phyloP scores from a whole-genome alignment of 73 alveolate species.

The Paraurostyla sp. region DNA sequence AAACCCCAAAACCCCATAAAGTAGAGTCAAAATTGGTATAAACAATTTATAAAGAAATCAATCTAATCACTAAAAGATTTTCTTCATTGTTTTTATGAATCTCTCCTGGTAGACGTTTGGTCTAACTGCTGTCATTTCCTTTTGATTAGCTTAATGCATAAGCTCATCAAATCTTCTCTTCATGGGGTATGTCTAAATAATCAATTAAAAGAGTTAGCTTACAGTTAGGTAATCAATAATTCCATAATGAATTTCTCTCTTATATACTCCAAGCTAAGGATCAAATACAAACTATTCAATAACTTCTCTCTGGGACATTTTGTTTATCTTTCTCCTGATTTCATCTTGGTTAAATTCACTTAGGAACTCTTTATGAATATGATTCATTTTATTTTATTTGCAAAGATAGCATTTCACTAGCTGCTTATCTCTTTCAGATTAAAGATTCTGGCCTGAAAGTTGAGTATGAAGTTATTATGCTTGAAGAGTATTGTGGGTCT shows the following conservation, averaged over 20 bases:
- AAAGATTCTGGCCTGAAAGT: background rate
- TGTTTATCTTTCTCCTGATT: constrained; percentile 1
- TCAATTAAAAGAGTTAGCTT: background rate
- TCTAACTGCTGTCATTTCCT: constrained; percentile 1
- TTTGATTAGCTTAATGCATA: background rate
- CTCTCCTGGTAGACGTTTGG: constrained; percentile 58
- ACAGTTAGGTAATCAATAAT: constrained; percentile 69
- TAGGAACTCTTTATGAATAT: background rate
- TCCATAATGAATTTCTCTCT: constrained; percentile 73
- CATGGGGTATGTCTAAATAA: constrained; percentile 46
- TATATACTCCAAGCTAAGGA: constrained; percentile 59
- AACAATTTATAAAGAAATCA: too few relatives aligned
- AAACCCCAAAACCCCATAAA: too few relatives aligned
- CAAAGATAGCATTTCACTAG: constrained; percentile 22
- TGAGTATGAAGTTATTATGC: too few relatives aligned
- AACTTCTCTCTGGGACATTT: constrained; percentile 52
- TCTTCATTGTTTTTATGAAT: constrained; percentile 46
- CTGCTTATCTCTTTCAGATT: background rate
- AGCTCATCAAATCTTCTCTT: constrained; percentile 56
- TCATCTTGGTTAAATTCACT: background rate
- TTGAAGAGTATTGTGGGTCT: too few relatives aligned
- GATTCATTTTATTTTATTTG: constrained; percentile 33
- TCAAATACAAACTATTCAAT: constrained; percentile 65
- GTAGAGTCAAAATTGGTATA: too few relatives aligned
- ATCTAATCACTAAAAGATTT: constrained; percentile 55